Evolutionary conservation across 768 basidiomycete genomes (phyloP).

Genomic region (Tricholoma hemisulphureum): DNA sequence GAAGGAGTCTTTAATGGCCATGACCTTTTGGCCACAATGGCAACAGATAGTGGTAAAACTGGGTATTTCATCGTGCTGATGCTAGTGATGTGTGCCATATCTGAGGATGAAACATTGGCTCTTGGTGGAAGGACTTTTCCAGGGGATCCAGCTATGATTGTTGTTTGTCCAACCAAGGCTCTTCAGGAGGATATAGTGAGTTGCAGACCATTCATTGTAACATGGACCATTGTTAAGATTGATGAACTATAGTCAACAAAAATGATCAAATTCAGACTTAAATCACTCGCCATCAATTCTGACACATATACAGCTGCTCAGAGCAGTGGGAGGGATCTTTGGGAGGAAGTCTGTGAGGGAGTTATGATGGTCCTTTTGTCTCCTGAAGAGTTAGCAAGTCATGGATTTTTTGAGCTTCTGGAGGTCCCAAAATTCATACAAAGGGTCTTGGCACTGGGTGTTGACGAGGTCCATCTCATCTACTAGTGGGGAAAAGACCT

Average conservation of each 20-base stretch:
- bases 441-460: not conserved
- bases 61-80: constrained; percentile 18
- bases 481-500: constrained; percentile 3
- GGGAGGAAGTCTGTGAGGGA: not conserved
- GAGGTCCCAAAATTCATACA: not conserved
- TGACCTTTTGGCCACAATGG: constrained; percentile 13
- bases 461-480: not conserved
- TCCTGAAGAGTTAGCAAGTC: constrained; percentile 2
- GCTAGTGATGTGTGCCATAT: constrained; percentile 12
- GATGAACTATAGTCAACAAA: not conserved
- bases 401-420: not conserved
- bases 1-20: constrained; percentile 17
- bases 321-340: not conserved
- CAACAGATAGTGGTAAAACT: constrained; percentile 19
- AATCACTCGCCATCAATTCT: not conserved
- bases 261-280: not conserved
- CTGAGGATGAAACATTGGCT: constrained; percentile 2
- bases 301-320: constrained; percentile 3
- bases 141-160: constrained; percentile 4
- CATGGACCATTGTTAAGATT: not conserved
- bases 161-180: constrained; percentile 6
- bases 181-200: constrained; percentile 5
- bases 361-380: constrained; percentile 1
- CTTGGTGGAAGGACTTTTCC: not conserved
- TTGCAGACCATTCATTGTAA: not conserved